Evolutionary conservation across 768 basidiomycete species (phyloP).

Genomic region (Phaeotremella skinneri): DNA sequence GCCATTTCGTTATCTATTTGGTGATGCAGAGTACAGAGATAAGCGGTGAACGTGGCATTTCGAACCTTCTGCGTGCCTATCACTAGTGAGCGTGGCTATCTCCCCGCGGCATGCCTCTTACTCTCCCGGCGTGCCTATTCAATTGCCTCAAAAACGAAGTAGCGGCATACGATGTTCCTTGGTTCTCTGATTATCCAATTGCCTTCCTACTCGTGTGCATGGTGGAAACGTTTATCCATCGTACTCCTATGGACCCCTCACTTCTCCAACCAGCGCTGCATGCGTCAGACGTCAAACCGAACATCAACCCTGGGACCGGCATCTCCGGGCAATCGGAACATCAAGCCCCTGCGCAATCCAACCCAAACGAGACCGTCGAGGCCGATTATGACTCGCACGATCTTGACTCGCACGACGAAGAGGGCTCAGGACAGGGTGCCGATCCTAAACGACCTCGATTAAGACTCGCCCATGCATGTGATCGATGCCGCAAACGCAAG

Average conservation of each 20-base stretch:
- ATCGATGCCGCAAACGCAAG: slow-evolving; percentile 42
- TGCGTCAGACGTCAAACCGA: background rate
- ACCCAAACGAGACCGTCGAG: background rate
- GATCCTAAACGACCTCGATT: slow-evolving; percentile 44
- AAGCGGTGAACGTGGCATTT: no score
- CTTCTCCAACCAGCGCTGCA: slow-evolving; percentile 11
- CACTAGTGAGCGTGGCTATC: no score
- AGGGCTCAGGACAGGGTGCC: background rate
- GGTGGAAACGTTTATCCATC: background rate
- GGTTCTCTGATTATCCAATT: no score
- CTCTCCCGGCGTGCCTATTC: no score
- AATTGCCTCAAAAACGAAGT: no score
- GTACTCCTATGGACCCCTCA: slow-evolving; percentile 12
- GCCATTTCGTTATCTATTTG: no score
- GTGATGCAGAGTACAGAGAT: no score
- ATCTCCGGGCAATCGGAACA: background rate
- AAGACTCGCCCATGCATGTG: slow-evolving; percentile 46
- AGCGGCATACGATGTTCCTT: no score
- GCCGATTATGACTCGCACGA: slow-evolving; percentile 15
- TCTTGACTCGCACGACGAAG: slow-evolving; percentile 7
- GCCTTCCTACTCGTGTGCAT: no score
- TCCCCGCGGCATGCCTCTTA: no score
- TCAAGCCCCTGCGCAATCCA: background rate
- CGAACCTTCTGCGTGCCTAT: no score
- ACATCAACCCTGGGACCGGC: background rate